Evolutionary conservation across 208 protist genomes (phyloP), one percentile per base, ranked within the genome.

Genomic region (Wallacemonas sp.): DNA sequence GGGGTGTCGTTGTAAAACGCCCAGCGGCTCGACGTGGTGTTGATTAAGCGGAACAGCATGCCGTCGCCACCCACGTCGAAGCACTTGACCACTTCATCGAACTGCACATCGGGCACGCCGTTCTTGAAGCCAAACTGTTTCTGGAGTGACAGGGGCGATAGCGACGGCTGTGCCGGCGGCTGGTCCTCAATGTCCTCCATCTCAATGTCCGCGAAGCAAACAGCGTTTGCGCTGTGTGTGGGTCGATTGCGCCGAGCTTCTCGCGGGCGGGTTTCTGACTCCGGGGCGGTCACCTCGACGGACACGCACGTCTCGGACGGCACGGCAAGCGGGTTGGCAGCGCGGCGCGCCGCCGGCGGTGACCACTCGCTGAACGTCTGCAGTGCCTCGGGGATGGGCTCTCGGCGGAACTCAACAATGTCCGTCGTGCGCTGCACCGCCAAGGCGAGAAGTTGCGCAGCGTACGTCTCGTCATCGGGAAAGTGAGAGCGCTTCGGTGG

Each of bases 401-500:
- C 26, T 23, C 62, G 62, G 25, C 55, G 61, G 48, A 76, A 81
- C 54, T 72, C 61, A 12, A 81, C 54, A 22, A 81, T 67, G 20
- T 45, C 70, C 22, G 70, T 70, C 7, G 75, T 76, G 44, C 75
- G 69, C 26, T 49, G 20, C 33, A 67, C 52, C 10, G 75, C 63
- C 25, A 57, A 12, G 3, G 49, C 28, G 16, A 73, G 41, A 39
- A 81, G 45, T 25, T 57, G 41, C 2, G 45, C 25, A 5, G 63
- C 49, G 66, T 81, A 76, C 0, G 48, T 61, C 0, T 70, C 65
- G n/a, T 81, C 67, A 36, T 61, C 71, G 1, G 42, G 22, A 45
- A 65, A 72, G 18, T 39, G 20, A 18, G 45, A 57, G 18, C 66
- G 64, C 29, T n/a, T 50, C 12, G 66, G 65, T 23, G 14, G 49